Evolutionary conservation across 331 rosid genomes (phyloP), one percentile per base, ranked within the genome.

Genomic region (Quercus lobata): DNA sequence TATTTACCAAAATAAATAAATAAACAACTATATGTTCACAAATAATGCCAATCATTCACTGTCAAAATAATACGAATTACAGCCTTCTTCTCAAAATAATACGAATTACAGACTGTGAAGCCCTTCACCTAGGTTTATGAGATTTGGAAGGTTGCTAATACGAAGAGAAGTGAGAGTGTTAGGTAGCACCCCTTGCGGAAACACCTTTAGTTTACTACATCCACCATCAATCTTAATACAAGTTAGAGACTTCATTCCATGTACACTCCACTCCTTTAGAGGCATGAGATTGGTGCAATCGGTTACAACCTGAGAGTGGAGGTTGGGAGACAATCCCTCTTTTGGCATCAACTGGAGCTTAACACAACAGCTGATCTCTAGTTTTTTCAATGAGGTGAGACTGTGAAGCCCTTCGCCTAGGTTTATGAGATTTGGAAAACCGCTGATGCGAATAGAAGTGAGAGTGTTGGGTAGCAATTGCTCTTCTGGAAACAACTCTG

Each of bases 331-430:
- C 14, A 76, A 60, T 12, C 1, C 35, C 2, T 81, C 55, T 11
- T 71, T 25, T 10, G 85, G 85, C 53, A 81, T 69, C 62, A 69
- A 58, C 72, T 55, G 53, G 63, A 81, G 78, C 16, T 15, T 62
- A 24, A 65, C 54, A 76, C 85, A 76, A 76, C 49, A 73, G 35
- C 76, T 62, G 55, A 81, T 81, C 81, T 81, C 77, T 60, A 81
- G 54, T 53, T 0, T 24, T 62, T 71, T 60, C 5, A 81, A 74
- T 61, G 81, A 76, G 25, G 21, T 7, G 7, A 81, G 61, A 35
- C 24, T 3, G 6, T 81, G 78, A 81, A 81, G 54, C 32, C 84
- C 80, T 29, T 73, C 71, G 37, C 76, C 81, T 8, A 81, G 34
- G 5, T 74, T 58, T 32, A 37, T 46, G 68, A 76, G 78, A 52